Base-by-base conservation (phyloP, 2,329 filamentous ascomycete genomes). In the Colletotrichum costaricense region DNA sequence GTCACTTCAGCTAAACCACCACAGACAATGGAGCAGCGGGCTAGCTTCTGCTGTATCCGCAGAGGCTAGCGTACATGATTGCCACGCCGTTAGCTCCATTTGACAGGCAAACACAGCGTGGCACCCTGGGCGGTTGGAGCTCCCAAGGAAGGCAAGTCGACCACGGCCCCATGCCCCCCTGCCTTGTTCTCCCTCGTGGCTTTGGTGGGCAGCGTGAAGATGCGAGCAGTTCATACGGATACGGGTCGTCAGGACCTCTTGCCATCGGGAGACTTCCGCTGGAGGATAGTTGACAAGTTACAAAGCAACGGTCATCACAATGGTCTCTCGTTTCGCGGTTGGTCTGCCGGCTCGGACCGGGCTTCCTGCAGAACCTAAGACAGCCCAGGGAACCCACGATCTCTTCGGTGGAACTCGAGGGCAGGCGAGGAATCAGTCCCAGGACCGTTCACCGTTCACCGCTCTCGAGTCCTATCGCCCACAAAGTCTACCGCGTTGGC, bases 51-150 rank as follows among this genome's bases (percentile, higher is more conserved):
- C 35, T 38, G 33, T 19, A 28, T 49, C 38, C 35, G 42, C 8
- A 24, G 22, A 24, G 9, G 22, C 22, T 57, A 35, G 28, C 46
- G n/a, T 42, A 64, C 16, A 56, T 19, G 30, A 56, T 19, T 64
- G 49, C 62, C 30, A 26, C 49, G 62, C 62, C 49, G 22, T 24
- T 56, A 56, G 62, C 62, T 56, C 49, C 62, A n/a, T 56, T 60
- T 60, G 30, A 60, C 59, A 42, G n/a, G 52, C 24, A 58, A 42
- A 52, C 28, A 49, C 22, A 56, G 70, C 70, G 70, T 73, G 70
- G 70, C 70, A 70, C 67, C 70, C 70, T 65, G 55, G 70, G 67
- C 42, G 69, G 58, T 59, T 72, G 59, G 58, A 57, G 58, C 33
- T 59, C 54, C 69, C 38, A 52, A 59, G 69, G 54, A 59, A 64